Evolutionary conservation across 2,329 filamentous ascomycete genomes (phyloP).

Genomic region (Juglanconis sp.): DNA sequence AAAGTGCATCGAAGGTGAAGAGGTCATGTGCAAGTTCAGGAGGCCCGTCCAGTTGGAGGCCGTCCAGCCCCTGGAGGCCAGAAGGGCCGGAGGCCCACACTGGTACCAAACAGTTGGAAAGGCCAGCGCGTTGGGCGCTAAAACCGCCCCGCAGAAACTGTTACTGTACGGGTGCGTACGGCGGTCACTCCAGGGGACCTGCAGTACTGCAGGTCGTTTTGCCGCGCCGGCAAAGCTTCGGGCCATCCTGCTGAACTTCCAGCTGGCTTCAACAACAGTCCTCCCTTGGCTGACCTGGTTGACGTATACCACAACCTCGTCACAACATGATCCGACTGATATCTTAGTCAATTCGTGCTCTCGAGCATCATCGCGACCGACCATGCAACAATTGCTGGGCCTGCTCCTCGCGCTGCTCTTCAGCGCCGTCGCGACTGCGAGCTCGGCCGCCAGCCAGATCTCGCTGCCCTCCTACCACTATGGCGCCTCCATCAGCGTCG

Average conservation of each 20-base stretch:
- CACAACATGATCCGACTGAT: constrained; percentile 10
- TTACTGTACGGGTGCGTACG: too few species aligned
- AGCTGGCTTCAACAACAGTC: not conserved
- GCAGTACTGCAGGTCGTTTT: too few species aligned
- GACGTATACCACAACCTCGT: not conserved
- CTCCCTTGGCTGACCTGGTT: not conserved
- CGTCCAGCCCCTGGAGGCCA: too few species aligned
- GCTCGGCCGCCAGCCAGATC: constrained; percentile 32
- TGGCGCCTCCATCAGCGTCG: constrained; percentile 64
- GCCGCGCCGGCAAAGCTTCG: too few species aligned
- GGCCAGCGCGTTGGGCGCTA: too few species aligned
- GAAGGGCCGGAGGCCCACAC: too few species aligned
- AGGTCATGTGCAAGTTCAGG: too few species aligned
- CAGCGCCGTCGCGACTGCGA: not conserved
- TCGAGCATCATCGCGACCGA: constrained; percentile 9
- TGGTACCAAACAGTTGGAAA: too few species aligned
- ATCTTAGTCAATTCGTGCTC: constrained; percentile 4
- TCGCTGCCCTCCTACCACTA: constrained; percentile 61
- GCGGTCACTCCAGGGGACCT: too few species aligned
- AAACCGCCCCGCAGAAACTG: too few species aligned
- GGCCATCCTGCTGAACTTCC: not conserved
- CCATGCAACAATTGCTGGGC: constrained; percentile 3
- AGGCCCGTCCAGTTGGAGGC: too few species aligned
- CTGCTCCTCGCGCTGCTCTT: constrained; percentile 13
- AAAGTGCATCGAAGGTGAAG: too few species aligned